These are phyloP conservation scores for Schizophyllum amplum DNA, from an alignment of 1,284 basidiomycete species.

Conservation along the genomic window DNA sequence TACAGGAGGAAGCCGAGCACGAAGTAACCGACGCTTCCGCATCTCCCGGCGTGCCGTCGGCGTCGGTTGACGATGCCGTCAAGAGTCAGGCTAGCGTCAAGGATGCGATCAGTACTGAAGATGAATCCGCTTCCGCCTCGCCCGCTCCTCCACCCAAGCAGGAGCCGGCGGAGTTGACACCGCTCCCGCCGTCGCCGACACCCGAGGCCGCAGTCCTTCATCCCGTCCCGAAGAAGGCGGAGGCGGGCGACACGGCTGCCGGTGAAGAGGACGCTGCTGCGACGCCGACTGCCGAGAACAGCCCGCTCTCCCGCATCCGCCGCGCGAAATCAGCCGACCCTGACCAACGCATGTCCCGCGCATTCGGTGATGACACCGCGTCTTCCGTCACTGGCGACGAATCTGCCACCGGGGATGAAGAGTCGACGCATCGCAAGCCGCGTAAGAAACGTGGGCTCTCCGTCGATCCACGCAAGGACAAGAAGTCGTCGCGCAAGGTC, in stretches of 20 bases:
- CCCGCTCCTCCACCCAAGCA: conserved; percentile 7
- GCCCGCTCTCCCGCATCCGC: conserved; percentile 33
- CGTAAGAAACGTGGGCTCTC: conserved; percentile 40
- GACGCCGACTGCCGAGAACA: conserved; percentile 17
- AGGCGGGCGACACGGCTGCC: not conserved
- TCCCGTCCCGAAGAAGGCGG: conserved; percentile 16
- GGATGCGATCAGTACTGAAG: not conserved
- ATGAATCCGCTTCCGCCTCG: conserved; percentile 4
- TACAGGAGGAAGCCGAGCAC: conserved; percentile 8
- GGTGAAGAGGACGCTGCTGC: conserved; percentile 18
- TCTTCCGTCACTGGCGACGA: conserved; percentile 51
- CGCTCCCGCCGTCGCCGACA: conserved; percentile 5
- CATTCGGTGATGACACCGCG: conserved; percentile 40
- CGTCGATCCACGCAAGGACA: conserved; percentile 39
- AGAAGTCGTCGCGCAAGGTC: conserved; percentile 55
- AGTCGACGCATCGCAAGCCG: conserved; percentile 42
- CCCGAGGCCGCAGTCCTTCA: conserved; percentile 9
- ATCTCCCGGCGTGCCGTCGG: not conserved
- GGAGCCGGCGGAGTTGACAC: not conserved
- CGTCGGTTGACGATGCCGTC: conserved; percentile 1
- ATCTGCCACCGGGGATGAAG: conserved; percentile 42
- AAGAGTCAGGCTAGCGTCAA: conserved; percentile 7
- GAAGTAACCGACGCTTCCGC: conserved; percentile 1
- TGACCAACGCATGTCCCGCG: conserved; percentile 49
- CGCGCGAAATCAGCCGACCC: conserved; percentile 75